Evolutionary conservation across 179 eudicot genomes (phyloP), one percentile per base, ranked within the genome.

Genomic region (Amaranthus tricolor): DNA sequence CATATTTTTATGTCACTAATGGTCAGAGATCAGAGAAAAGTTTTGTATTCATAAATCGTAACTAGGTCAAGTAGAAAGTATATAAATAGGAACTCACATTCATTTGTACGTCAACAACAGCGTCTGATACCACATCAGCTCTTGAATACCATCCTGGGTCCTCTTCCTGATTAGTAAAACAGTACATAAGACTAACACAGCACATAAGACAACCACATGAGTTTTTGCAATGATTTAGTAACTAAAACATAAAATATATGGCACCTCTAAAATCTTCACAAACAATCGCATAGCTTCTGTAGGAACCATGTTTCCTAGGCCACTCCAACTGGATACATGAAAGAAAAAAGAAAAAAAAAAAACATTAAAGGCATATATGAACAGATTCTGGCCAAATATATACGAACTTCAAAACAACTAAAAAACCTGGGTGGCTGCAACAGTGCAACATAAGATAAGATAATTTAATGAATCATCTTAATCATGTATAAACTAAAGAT

Each of bases 61-160:
- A 9, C 55, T 9, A 13, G 20, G n/a, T 24, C 54, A 65, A 48
- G n/a, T 20, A 67, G 15, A 60, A 31, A 67, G 11, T 52, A 62
- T 62, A 66, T 17, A 43, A 6, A 6, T 11, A 61, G 45, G 45
- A 52, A 85, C 99, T 93, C 84, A 96, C 99, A 82, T 85, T 88
- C 84, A 91, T 86, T 80, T 81, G 86, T 47, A 88, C 89, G 75
- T 89, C 94, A 65, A 84, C 76, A 72, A 85, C 84, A 74, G 98
- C 88, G 71, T 89, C 97, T 19, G 86, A 74, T 77, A 80, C 83
- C 71, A 74, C 81, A 77, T 87, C 83, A 60, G 93, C 88, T 77
- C 98, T 89, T 57, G 99, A 91, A 82, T 89, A 96, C 99, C 99
- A 96, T 68, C 94, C 97, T 59, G 99, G 99, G 74, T 93, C 97